Percentiles rank a stretch among this genome's conserved stretches.
Evolutionary conservation across 768 basidiomycete species (phyloP).

Genomic region (Artomyces pyxidatus): DNA sequence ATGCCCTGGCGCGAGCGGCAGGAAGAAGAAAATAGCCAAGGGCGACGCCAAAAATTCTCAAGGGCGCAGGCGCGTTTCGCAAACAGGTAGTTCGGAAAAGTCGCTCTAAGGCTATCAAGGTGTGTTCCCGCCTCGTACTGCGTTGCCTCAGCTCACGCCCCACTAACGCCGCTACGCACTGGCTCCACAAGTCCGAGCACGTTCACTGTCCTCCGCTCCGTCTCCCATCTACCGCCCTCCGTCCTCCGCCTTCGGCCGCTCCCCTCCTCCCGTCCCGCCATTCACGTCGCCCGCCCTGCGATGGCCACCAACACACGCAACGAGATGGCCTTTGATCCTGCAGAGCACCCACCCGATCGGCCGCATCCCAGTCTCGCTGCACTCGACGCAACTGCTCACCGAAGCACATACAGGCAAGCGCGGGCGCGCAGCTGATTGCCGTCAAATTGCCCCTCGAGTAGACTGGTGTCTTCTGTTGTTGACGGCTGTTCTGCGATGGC

Average conservation of each 20-base stretch:
- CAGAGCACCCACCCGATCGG: too few relatives aligned
- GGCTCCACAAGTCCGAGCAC: slow-evolving; percentile 88
- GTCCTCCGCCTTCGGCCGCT: slow-evolving; percentile 64
- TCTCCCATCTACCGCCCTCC: slow-evolving; percentile 65
- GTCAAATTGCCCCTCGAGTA: too few relatives aligned
- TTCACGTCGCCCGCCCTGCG: too few relatives aligned
- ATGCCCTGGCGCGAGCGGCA: slow-evolving; percentile 75
- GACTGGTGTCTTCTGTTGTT: too few relatives aligned
- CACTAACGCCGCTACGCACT: slow-evolving; percentile 82
- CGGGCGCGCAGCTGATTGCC: too few relatives aligned
- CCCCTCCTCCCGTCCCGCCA: slow-evolving; percentile 70
- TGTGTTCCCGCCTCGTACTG: slow-evolving; percentile 22
- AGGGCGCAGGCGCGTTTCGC: slow-evolving; percentile 71
- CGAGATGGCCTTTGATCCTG: too few relatives aligned
- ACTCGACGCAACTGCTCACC: too few relatives aligned
- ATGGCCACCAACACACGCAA: too few relatives aligned
- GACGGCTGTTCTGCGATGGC: too few relatives aligned
- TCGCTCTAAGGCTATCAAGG: slow-evolving; percentile 87
- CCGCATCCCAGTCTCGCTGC: too few relatives aligned
- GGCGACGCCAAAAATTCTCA: slow-evolving; percentile 53
- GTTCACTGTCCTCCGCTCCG: slow-evolving; percentile 85
- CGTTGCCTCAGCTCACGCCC: background rate
- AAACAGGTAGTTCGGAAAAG: slow-evolving; percentile 87
- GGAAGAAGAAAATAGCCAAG: slow-evolving; percentile 57
- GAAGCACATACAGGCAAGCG: too few relatives aligned